Evolutionary conservation across 2,329 filamentous ascomycete species (phyloP).

Genomic region (Sporothrix phasma): DNA sequence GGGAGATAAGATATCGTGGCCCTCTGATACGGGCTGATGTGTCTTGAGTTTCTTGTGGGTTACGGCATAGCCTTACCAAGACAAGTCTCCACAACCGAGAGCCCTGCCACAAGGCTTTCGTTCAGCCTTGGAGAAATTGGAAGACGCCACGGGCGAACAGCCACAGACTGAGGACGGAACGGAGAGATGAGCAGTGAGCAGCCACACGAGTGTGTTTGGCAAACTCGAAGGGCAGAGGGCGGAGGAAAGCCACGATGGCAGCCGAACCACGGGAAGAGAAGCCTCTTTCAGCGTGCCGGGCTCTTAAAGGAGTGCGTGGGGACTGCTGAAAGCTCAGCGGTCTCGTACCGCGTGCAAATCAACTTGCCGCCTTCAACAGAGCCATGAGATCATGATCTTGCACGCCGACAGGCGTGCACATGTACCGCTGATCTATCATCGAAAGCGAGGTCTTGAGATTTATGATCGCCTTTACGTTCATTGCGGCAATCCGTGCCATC

Average conservation of each 20-base stretch:
- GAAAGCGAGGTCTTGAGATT: too few species aligned
- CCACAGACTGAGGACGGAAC: not conserved
- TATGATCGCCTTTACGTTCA: not conserved
- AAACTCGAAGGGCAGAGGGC: not conserved
- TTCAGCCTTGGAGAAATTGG: not conserved
- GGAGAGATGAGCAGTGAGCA: too few species aligned
- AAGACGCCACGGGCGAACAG: not conserved
- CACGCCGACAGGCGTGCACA: too few species aligned
- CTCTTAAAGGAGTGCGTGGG: not conserved
- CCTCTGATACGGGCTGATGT: not conserved
- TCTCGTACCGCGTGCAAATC: not conserved
- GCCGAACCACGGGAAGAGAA: not conserved
- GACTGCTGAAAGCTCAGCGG: not conserved
- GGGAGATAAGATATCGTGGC: constrained; percentile 1
- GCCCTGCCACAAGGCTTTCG: not conserved
- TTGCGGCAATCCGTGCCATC: not conserved
- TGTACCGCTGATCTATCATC: not conserved
- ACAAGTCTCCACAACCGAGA: not conserved
- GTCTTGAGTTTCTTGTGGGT: constrained; percentile 8
- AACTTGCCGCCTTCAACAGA: not conserved
- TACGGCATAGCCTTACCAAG: constrained; percentile 7
- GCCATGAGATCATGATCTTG: not conserved
- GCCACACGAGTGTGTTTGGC: not conserved
- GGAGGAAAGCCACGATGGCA: not conserved
- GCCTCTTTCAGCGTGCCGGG: not conserved